phyloP scores from a whole-genome alignment of 1,284 basidiomycete genomes.

The Pterulicium gracile region DNA sequence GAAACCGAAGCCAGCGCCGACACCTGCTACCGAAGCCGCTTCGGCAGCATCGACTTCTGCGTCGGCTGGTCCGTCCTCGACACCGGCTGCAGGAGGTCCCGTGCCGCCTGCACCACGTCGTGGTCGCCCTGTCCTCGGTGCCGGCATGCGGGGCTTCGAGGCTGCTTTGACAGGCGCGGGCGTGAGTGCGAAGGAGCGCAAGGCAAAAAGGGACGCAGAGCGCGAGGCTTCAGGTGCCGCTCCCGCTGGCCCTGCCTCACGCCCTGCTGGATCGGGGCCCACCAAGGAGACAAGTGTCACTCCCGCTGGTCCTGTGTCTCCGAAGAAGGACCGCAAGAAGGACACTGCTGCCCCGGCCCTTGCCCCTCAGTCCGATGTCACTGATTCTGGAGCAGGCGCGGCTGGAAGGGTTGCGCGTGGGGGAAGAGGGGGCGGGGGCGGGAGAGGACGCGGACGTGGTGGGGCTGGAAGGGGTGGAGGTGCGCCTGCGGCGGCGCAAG shows the following conservation, averaged over 20 bases:
- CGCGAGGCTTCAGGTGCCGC: background rate
- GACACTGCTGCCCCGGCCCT: background rate
- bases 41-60: constrained; percentile 11
- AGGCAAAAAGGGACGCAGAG: background rate
- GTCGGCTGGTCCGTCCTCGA: constrained; percentile 11
- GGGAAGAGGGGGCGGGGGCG: background rate
- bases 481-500: background rate
- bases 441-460: background rate
- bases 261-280: background rate
- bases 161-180: constrained; percentile 50
- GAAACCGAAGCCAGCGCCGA: background rate
- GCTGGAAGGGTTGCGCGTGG: background rate
- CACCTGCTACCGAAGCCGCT: background rate
- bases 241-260: background rate
- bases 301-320: background rate
- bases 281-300: background rate
- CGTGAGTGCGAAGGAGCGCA: constrained; percentile 15
- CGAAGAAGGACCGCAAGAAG: background rate
- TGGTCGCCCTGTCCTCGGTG: constrained; percentile 41
- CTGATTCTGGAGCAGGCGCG: no score
- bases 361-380: no score
- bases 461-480: background rate
- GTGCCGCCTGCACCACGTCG: constrained; percentile 24
- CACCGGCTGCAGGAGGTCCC: constrained; percentile 11
- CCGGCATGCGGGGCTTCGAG: constrained; percentile 55